Evolutionary conservation across 768 basidiomycete genomes (phyloP).

Genomic region (Phanerodontia chrysosporium): DNA sequence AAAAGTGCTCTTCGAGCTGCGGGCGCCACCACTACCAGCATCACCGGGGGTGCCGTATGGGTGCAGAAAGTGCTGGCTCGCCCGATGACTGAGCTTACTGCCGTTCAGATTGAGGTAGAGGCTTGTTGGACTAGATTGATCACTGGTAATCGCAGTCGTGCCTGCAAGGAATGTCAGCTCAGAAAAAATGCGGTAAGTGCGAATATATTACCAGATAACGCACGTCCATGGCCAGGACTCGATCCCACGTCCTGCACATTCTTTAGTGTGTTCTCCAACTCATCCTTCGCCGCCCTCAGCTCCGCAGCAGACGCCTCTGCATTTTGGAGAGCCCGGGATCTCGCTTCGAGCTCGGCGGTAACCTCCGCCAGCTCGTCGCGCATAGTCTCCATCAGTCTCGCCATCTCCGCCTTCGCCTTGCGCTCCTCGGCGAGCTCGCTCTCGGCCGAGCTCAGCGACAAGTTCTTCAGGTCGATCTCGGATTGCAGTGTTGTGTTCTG

Average conservation of each 20-base stretch:
- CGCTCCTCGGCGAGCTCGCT: not conserved
- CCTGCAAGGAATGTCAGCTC: not conserved
- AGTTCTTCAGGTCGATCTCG: not conserved
- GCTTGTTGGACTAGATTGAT: not conserved
- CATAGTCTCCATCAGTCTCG: not conserved
- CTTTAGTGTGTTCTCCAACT: not conserved
- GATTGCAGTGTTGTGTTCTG: not conserved
- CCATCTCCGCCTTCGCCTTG: slow-evolving; percentile 4
- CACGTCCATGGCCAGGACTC: not conserved
- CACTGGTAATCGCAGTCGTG: not conserved
- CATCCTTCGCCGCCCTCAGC: not conserved
- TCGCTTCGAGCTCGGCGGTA: not conserved
- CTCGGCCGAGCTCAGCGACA: not conserved
- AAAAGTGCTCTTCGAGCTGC: slow-evolving; percentile 4
- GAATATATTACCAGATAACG: not conserved
- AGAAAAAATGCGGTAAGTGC: not conserved
- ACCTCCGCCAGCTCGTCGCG: not conserved
- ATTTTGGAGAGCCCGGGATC: not conserved
- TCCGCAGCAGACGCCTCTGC: not conserved
- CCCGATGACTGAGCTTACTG: not conserved
- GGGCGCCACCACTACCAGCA: not conserved
- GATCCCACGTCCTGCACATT: not conserved
- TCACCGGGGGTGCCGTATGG: too few species aligned
- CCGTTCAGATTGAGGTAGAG: not conserved
- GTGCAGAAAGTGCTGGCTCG: not conserved